Evolutionary conservation across 805 yeast genomes (phyloP).

Genomic region (Lipomyces japonicus): DNA sequence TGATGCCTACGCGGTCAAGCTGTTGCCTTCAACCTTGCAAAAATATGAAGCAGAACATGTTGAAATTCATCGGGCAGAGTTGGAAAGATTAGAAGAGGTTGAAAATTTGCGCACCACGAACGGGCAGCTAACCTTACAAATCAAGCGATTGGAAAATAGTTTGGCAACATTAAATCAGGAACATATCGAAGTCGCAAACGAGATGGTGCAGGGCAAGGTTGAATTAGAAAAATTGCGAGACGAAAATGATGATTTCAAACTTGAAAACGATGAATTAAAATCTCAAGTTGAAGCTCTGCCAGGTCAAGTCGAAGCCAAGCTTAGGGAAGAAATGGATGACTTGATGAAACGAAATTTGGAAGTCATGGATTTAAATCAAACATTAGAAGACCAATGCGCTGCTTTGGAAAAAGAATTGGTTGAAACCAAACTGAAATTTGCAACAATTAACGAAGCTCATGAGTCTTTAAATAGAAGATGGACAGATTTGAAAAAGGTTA

Average conservation of each 20-base stretch:
- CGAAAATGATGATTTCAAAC: constrained; percentile 61
- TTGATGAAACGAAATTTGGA: constrained; percentile 60
- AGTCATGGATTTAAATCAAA: constrained; percentile 61
- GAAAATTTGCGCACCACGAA: constrained; percentile 59
- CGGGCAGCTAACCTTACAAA: constrained; percentile 67
- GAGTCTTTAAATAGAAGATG: constrained; percentile 36
- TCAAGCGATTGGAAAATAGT: constrained; percentile 66
- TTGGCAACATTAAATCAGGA: constrained; percentile 70
- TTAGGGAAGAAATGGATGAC: constrained; percentile 48
- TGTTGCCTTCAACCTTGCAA: constrained; percentile 67
- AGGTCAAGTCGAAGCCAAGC: constrained; percentile 37
- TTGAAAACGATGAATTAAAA: constrained; percentile 48
- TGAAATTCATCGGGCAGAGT: constrained; percentile 66
- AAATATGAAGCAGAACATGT: constrained; percentile 71
- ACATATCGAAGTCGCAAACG: constrained; percentile 82
- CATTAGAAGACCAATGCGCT: constrained; percentile 52
- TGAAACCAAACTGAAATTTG: constrained; percentile 33
- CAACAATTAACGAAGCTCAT: constrained; percentile 33
- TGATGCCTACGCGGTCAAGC: constrained; percentile 70
- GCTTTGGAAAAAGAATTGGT: constrained; percentile 44
- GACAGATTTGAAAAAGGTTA: constrained; percentile 37
- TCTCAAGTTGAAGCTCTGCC: constrained; percentile 28
- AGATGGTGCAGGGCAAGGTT: constrained; percentile 75
- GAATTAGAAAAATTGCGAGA: constrained; percentile 69
- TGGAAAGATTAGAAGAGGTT: constrained; percentile 59